Evolutionary conservation across 108 stramenopile species (phyloP).

Genomic region (Pseudonitzschia multistriata): DNA sequence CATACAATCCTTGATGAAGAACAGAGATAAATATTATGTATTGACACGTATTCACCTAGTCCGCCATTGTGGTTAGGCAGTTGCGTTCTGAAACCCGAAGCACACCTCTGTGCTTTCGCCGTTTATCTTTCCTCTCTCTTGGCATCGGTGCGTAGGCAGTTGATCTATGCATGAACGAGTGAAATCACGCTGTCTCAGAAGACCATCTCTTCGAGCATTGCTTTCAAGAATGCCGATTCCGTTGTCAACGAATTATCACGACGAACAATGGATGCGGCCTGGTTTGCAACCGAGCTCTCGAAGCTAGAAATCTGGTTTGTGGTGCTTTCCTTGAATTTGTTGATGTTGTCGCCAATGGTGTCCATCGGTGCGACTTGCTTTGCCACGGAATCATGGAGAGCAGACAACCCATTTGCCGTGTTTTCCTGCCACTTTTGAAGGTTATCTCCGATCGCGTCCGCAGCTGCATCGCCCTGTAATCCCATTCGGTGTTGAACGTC

Average conservation of each 20-base stretch:
- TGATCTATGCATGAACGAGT: neutral
- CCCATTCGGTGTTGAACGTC: neutral
- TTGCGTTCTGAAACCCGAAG: too few relatives aligned
- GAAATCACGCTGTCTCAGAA: neutral
- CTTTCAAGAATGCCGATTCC: constrained; percentile 3
- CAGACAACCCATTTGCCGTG: neutral
- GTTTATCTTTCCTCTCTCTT: neutral
- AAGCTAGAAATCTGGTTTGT: neutral
- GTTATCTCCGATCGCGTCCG: neutral
- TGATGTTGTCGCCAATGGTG: neutral
- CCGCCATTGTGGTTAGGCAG: neutral
- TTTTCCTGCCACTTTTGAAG: neutral
- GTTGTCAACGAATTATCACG: neutral
- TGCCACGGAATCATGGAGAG: neutral
- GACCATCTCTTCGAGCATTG: neutral
- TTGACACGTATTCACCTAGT: neutral
- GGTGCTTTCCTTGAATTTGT: neutral
- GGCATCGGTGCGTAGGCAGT: neutral
- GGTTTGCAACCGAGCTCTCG: neutral
- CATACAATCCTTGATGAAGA: too few relatives aligned
- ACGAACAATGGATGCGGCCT: neutral
- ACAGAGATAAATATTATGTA: neutral
- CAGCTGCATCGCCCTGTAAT: neutral
- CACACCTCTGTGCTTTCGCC: neutral
- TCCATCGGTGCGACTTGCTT: neutral